Base-by-base conservation (phyloP, 2,329 filamentous ascomycete genomes). In the Fusarium papillatum region DNA sequence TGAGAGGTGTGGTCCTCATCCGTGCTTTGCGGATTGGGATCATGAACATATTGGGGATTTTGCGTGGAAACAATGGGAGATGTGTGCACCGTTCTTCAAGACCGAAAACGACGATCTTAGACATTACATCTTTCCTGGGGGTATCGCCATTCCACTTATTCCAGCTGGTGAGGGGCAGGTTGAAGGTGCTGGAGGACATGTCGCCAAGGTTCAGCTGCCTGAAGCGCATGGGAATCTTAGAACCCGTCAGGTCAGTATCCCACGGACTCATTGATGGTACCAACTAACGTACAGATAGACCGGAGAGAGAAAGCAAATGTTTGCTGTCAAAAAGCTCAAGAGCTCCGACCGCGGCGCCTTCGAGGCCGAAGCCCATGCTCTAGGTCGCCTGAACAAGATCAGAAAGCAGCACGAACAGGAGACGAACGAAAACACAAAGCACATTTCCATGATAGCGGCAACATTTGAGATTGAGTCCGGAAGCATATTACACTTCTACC, bases 21-120 rank as follows among this genome's bases (percentile, higher is more conserved):
- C 63, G 2, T 70, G 68, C 48, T 70, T 70, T 31, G 34, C 39
- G 5, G 46, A 31, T 8, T 70, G 68, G 68, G 64, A 57, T 29
- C n/a, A 24, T 11, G 34, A 34, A 4, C 24, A 68, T 13, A 24
- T 70, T 9, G 36, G 14, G 17, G 17, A 22, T 26, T 70, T 70
- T 39, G 43, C 39, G 9, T 16, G 31, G 11, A 55, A 39, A 9
- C 68, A 70, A 22, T 31, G 34, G 36, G 24, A 67, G 11, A 17
- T 70, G 24, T 59, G 36, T 8, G 57, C 68, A 10, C 68, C 68
- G 3, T 70, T 53, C 38, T 70, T 70, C 64, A 67, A 70, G 34
- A 26, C 50, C 7, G 36, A 63, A 10, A 50, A 63, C 5, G 48
- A 50, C 14, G 41, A 59, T 17, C 64, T 59, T 34, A 46, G 41